Base-by-base conservation (phyloP, 192 early-diverging fungal genomes). In the Rhizophagus clarus region DNA sequence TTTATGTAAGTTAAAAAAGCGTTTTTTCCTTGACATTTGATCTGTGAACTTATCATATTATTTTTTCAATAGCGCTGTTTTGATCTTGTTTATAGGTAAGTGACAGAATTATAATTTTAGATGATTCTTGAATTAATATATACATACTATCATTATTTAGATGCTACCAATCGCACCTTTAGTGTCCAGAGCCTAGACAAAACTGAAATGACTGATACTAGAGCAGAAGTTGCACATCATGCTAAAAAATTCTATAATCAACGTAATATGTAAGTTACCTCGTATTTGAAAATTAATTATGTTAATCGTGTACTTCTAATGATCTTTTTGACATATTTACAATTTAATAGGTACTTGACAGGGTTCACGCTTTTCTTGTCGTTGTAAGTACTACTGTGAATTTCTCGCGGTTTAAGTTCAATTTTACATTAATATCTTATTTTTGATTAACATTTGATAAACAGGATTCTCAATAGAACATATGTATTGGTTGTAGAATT, bases 221-320 rank as follows among this genome's bases (percentile, higher is more conserved):
- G 87, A 40, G 47, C 76, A 0, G 86, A 85, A 10, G 66, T 81
- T 37, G 81, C 69, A 45, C 31, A 85, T 11, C 81, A 85, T 51
- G 86, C 88, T 2, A 85, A 81, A 49, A 88, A 88, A 66, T 90
- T 90, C 71, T 90, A 90, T 68, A 85, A 85, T 45, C 89, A 90
- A 72, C 83, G 89, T 68, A 90, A 90, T 79, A 86, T 90, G 86
- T 90, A 86, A 69, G 83, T 79, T 45, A 22, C 34, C 32, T 69
- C 12, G 17, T 47, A 14, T 29, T 24, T 77, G 1, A 42, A 42
- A 40, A 34, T 4, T 29, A 70, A 45, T 45, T 8, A 45, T 45
- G 62, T 17, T 37, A 8, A 10, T 17, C n/a, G n/a, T n/a, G n/a
- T n/a, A n/a, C n/a, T n/a, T n/a, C 17, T 31, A 24, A 62, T 24